phyloP scores from a whole-genome alignment of 768 basidiomycete species.

The Clathrus columnatus region DNA sequence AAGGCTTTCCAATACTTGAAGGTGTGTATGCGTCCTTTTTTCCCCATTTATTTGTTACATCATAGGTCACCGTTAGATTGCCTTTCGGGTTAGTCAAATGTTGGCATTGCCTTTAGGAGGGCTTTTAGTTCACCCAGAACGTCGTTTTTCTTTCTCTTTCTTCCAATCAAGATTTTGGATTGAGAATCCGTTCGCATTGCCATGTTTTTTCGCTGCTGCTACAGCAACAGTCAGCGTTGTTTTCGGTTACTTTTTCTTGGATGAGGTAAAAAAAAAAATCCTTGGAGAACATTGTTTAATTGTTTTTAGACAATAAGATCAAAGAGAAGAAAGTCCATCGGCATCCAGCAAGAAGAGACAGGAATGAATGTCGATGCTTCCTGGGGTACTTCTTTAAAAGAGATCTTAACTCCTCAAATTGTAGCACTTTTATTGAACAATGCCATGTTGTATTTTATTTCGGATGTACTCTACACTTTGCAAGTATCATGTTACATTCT shows the following conservation, averaged over 20 bases:
- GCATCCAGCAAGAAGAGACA: background rate
- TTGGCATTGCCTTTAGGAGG: background rate
- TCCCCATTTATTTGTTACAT: background rate
- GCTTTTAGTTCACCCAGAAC: background rate
- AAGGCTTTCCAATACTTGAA: background rate
- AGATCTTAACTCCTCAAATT: no score
- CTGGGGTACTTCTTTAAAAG: background rate
- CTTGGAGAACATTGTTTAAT: background rate
- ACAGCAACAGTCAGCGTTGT: background rate
- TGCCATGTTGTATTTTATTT: background rate
- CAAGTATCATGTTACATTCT: background rate
- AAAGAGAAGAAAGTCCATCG: background rate
- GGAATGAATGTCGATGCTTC: background rate
- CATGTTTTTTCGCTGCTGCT: background rate
- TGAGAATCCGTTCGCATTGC: background rate
- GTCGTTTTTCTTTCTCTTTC: background rate
- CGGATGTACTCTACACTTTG: background rate
- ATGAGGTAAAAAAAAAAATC: background rate
- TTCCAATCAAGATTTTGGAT: background rate
- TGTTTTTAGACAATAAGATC: background rate
- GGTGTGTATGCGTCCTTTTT: no score
- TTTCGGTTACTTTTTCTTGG: background rate
- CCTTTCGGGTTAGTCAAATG: background rate
- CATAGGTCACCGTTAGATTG: background rate
- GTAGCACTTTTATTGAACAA: no score